phyloP scores from a whole-genome alignment of 1,139 yeast genomes.

The Kurtzmaniella natalensis region DNA sequence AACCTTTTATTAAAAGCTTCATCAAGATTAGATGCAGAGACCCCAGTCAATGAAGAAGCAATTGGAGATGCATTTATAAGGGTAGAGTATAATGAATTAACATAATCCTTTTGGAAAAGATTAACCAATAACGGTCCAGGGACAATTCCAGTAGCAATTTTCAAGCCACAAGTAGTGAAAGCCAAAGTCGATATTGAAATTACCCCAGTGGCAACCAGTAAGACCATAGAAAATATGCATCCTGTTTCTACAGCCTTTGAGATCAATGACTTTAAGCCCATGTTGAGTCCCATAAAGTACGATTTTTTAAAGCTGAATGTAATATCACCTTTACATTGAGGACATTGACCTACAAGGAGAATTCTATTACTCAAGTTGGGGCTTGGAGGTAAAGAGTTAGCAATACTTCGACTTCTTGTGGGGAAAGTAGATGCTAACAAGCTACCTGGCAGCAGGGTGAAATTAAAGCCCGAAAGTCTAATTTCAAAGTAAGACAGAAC shows the following conservation, averaged over 20 bases:
- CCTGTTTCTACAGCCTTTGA: constrained; percentile 26
- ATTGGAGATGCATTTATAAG: background rate
- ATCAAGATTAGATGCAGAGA: constrained; percentile 23
- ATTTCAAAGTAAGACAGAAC: constrained; percentile 1
- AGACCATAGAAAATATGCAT: constrained; percentile 31
- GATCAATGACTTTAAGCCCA: constrained; percentile 18
- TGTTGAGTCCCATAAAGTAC: constrained; percentile 19
- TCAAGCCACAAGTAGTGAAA: constrained; percentile 37
- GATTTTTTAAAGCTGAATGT: constrained; percentile 32
- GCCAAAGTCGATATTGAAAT: constrained; percentile 41
- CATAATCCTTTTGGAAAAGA: constrained; percentile 14
- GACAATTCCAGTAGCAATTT: constrained; percentile 34
- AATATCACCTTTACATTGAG: constrained; percentile 41
- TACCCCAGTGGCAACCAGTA: constrained; percentile 41
- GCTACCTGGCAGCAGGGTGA: background rate
- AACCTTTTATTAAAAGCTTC: constrained; percentile 31
- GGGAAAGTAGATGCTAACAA: background rate
- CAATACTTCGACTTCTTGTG: constrained; percentile 2
- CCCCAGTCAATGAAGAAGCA: constrained; percentile 4
- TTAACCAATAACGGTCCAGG: constrained; percentile 33
- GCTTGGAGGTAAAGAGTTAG: constrained; percentile 1
- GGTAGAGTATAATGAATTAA: background rate
- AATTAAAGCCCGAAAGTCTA: background rate
- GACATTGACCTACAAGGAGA: constrained; percentile 33
- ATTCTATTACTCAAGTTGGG: constrained; percentile 13